Conservation (phyloP, 345 rosid genomes). For the Salix udensis region DNA sequence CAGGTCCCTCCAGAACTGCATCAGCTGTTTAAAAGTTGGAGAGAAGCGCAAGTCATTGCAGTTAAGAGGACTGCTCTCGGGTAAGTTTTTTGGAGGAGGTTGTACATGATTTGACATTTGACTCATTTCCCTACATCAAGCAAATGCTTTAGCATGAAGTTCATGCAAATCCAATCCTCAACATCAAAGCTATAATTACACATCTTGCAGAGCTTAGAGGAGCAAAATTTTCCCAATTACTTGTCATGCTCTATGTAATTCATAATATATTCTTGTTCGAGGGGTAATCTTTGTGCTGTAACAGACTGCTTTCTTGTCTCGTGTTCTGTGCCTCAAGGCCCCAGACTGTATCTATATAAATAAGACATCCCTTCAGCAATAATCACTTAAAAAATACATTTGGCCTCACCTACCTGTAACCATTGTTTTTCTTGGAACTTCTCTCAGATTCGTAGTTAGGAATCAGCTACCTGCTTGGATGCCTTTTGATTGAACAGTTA, state of each 20-base stretch:
- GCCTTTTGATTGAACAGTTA: background rate
- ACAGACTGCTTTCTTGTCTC: background rate
- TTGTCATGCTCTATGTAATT: background rate
- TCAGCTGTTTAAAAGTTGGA: conserved; percentile 16
- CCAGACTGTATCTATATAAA: background rate
- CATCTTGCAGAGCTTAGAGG: background rate
- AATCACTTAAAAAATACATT: background rate
- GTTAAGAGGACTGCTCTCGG: conserved; percentile 18
- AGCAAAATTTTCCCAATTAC: background rate
- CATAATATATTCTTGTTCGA: background rate
- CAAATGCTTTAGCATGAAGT: background rate
- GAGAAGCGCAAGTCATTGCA: conserved; percentile 20
- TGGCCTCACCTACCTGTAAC: background rate
- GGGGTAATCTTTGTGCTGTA: background rate
- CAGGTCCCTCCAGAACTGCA: conserved; percentile 27
- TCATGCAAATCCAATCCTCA: background rate
- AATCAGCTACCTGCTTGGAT: background rate
- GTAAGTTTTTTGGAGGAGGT: conserved; percentile 29
- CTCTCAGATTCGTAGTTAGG: background rate
- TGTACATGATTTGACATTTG: conserved; percentile 11
- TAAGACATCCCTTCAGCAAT: background rate
- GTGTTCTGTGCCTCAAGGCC: background rate
- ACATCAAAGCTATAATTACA: background rate
- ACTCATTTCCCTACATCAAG: background rate
- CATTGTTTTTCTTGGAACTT: background rate